Conservation (phyloP, 2,329 filamentous ascomycete species). For the Fusarium sp. region DNA sequence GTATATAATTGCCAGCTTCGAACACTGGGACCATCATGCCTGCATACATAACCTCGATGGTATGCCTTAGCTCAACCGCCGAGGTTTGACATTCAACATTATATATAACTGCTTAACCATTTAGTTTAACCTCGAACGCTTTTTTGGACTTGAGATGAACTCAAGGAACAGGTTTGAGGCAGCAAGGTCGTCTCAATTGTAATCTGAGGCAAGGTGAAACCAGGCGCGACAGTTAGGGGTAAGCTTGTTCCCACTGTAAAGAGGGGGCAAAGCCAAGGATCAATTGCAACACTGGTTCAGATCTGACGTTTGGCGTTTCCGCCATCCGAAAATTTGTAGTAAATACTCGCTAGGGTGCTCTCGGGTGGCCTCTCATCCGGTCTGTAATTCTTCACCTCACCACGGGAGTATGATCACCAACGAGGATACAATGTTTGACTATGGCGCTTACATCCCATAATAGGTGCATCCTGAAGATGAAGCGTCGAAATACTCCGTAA, state of each 20-base stretch:
- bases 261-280: not conserved
- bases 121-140: not conserved
- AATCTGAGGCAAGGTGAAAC: conserved; percentile 17
- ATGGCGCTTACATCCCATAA: not conserved
- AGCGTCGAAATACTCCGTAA: not conserved
- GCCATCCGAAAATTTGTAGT: not conserved
- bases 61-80: too few species aligned
- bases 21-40: too few species aligned
- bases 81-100: fast-evolving
- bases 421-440: not conserved
- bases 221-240: conserved; percentile 2
- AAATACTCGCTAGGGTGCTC: fast-evolving
- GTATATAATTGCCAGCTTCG: too few species aligned
- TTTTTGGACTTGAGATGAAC: not conserved
- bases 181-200: not conserved
- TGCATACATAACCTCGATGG: too few species aligned
- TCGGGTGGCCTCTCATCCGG: conserved; percentile 5
- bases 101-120: not conserved
- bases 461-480: not conserved
- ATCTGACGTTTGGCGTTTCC: not conserved
- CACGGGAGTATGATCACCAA: not conserved
- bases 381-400: not conserved
- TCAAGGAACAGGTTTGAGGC: not conserved
- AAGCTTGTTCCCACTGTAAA: conserved; percentile 18
- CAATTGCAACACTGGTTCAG: not conserved